Percentiles rank a stretch among this genome's conserved stretches.
These are phyloP conservation scores for Geotrichum aggregatum DNA, from an alignment of 1,139 yeast species.

Conservation along the genomic window DNA sequence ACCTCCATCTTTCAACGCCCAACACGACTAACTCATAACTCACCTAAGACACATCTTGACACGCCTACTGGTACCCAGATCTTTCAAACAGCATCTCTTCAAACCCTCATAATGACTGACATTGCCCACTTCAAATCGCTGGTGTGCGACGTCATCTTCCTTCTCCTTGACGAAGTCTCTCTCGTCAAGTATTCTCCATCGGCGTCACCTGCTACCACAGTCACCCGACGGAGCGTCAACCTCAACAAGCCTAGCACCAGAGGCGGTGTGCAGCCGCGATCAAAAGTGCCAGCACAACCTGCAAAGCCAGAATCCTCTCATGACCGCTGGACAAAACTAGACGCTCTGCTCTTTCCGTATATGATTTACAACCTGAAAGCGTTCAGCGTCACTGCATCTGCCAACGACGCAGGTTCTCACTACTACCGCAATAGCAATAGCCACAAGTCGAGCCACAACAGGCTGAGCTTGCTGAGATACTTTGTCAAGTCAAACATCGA, in stretches of 20 bases:
- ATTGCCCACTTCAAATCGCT: slow-evolving; percentile 9
- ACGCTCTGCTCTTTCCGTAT: slow-evolving; percentile 18
- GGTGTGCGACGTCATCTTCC: slow-evolving; percentile 11
- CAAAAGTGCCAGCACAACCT: neutral
- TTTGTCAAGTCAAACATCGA: slow-evolving; percentile 16
- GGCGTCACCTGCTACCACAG: neutral
- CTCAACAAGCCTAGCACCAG: neutral
- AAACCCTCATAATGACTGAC: neutral
- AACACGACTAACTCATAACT: too few relatives aligned
- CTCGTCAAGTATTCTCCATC: slow-evolving; percentile 1
- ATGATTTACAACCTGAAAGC: slow-evolving; percentile 18
- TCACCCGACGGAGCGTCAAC: neutral
- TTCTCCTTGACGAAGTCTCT: slow-evolving; percentile 8
- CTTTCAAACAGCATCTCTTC: neutral
- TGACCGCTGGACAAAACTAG: slow-evolving; percentile 15
- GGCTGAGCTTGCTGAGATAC: slow-evolving; percentile 1
- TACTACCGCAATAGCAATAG: too few relatives aligned
- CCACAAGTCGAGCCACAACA: neutral
- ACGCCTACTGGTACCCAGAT: too few relatives aligned
- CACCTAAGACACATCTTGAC: too few relatives aligned
- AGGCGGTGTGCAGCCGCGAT: neutral
- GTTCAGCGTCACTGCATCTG: slow-evolving; percentile 2
- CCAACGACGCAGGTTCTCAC: neutral
- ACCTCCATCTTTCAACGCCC: too few relatives aligned
- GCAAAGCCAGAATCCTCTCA: neutral